Conservation (phyloP, 768 basidiomycete genomes). For the Suillus brevipes region DNA sequence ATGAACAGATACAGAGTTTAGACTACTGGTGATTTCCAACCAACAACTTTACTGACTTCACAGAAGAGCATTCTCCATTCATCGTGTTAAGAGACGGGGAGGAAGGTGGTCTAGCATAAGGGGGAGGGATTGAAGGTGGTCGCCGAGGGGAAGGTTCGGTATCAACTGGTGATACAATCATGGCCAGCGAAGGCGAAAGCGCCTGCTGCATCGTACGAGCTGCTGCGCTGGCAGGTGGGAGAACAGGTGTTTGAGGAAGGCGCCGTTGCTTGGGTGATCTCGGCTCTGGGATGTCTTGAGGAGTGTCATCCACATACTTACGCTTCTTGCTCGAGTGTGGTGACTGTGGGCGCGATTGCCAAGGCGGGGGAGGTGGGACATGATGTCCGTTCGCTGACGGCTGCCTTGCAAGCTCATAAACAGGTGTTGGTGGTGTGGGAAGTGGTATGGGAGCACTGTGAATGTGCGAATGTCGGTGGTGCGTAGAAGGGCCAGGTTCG, state of each 20-base stretch:
- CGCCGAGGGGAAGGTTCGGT: conserved; percentile 34
- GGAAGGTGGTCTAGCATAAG: conserved; percentile 18
- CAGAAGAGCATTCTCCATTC: conserved; percentile 28
- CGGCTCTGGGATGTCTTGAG: conserved; percentile 18
- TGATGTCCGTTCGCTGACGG: conserved; percentile 35
- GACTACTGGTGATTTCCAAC: conserved; percentile 30
- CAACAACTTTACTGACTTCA: conserved; percentile 32
- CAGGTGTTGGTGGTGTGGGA: conserved; percentile 35
- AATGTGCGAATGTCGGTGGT: conserved; percentile 29
- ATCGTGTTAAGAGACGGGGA: conserved; percentile 19
- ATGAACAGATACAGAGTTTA: background rate
- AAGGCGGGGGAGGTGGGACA: conserved; percentile 35
- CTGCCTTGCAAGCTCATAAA: conserved; percentile 32
- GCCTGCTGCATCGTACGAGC: conserved; percentile 36
- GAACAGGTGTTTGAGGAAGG: conserved; percentile 35
- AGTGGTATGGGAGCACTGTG: conserved; percentile 33
- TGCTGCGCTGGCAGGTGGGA: conserved; percentile 24
- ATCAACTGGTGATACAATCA: conserved; percentile 37
- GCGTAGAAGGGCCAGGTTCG: conserved; percentile 32
- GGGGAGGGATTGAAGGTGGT: conserved; percentile 23
- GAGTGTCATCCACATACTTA: conserved; percentile 36
- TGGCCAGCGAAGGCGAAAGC: conserved; percentile 34
- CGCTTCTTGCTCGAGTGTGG: conserved; percentile 36
- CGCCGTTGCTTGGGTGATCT: conserved; percentile 36
- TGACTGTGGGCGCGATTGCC: conserved; percentile 22